These are phyloP conservation scores for Acaromyces ingoldii DNA, from an alignment of 1,284 basidiomycete genomes.

Conservation along the genomic window DNA sequence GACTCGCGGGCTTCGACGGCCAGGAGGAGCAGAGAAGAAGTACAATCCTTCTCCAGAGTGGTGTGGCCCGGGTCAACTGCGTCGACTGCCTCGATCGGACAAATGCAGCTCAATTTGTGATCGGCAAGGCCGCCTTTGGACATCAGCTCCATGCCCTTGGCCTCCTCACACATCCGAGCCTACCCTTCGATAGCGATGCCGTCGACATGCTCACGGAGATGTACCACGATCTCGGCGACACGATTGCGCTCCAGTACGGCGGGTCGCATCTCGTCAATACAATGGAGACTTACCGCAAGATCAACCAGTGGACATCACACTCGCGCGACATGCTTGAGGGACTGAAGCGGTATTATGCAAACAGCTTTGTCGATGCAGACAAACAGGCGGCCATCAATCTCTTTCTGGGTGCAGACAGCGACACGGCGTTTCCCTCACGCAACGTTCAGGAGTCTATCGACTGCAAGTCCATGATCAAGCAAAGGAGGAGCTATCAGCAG, in stretches of 20 bases:
- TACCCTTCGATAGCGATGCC: slow-evolving; percentile 90
- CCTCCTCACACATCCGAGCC: slow-evolving; percentile 63
- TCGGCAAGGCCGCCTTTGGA: slow-evolving; percentile 88
- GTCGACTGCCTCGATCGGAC: slow-evolving; percentile 89
- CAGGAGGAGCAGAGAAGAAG: slow-evolving; percentile 11
- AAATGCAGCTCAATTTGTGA: slow-evolving; percentile 95
- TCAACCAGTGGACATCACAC: slow-evolving; percentile 92
- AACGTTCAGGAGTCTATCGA: background rate
- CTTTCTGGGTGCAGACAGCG: slow-evolving; percentile 71
- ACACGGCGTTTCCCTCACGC: slow-evolving; percentile 15
- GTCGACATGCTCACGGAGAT: slow-evolving; percentile 97
- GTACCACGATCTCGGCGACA: slow-evolving; percentile 69
- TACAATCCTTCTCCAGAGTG: slow-evolving; percentile 75
- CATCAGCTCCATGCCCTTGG: slow-evolving; percentile 95
- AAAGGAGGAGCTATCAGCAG: slow-evolving; percentile 21
- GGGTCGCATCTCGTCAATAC: slow-evolving; percentile 87
- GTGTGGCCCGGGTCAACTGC: slow-evolving; percentile 61
- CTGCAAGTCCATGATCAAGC: background rate
- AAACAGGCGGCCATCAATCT: slow-evolving; percentile 97
- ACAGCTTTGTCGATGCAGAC: slow-evolving; percentile 80
- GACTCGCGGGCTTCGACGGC: background rate
- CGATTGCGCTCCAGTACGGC: slow-evolving; percentile 75
- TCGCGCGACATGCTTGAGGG: slow-evolving; percentile 96
- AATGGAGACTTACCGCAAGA: slow-evolving; percentile 91
- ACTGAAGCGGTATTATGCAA: slow-evolving; percentile 90